Evolutionary conservation across 2,329 filamentous ascomycete genomes (phyloP).

Genomic region (Aureobasidium sp.): DNA sequence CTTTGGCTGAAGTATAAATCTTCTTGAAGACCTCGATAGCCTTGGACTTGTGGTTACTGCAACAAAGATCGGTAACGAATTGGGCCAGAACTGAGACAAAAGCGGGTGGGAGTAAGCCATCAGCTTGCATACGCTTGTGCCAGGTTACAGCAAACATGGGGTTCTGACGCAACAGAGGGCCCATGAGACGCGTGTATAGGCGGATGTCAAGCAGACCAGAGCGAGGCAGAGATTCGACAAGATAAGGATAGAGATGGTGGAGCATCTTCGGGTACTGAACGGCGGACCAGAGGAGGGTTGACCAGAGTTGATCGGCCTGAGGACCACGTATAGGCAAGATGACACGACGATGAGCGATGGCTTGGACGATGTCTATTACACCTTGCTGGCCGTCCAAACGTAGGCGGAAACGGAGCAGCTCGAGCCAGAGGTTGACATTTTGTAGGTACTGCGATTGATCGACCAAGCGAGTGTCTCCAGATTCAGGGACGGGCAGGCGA

Average conservation of each 20-base stretch:
- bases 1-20: slow-evolving; percentile 32
- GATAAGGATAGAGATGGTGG: slow-evolving; percentile 33
- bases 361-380: slow-evolving; percentile 37
- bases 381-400: slow-evolving; percentile 35
- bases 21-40: slow-evolving; percentile 22
- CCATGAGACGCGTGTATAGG: slow-evolving; percentile 40
- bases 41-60: not conserved
- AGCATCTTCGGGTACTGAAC: slow-evolving; percentile 28
- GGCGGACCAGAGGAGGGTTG: slow-evolving; percentile 34
- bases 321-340: slow-evolving; percentile 32
- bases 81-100: slow-evolving; percentile 18
- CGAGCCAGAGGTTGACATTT: slow-evolving; percentile 33
- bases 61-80: slow-evolving; percentile 17
- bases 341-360: slow-evolving; percentile 29
- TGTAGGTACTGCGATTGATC: slow-evolving; percentile 23
- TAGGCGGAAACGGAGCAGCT: slow-evolving; percentile 33
- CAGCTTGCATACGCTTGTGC: slow-evolving; percentile 29
- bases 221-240: slow-evolving; percentile 31
- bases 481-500: not conserved
- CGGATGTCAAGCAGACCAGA: slow-evolving; percentile 28
- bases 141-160: slow-evolving; percentile 22
- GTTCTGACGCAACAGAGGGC: slow-evolving; percentile 28
- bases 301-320: slow-evolving; percentile 39
- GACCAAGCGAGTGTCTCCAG: slow-evolving; percentile 22
- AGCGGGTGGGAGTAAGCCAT: slow-evolving; percentile 26